A percentile compares a stretch with the other conserved stretches of the same genome.
phyloP scores from a whole-genome alignment of 345 rosid species.

The Xanthoceras sorbifolium region DNA sequence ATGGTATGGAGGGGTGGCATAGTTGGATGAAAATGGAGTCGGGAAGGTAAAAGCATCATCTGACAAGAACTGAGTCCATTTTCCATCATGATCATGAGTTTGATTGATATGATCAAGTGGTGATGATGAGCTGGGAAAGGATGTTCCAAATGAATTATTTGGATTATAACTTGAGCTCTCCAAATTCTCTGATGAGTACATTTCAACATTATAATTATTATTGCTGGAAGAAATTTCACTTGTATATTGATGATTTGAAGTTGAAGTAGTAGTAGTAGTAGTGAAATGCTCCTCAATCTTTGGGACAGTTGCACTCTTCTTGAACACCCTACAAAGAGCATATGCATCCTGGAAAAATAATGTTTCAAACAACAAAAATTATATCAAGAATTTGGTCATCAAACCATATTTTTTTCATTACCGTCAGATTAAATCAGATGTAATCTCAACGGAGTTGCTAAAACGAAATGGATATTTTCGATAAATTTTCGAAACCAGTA shows the following conservation, averaged over 20 bases:
- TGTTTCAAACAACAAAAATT: not conserved
- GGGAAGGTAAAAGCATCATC: constrained; percentile 57
- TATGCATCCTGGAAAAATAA: constrained; percentile 66
- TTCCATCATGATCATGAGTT: constrained; percentile 37
- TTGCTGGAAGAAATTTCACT: constrained; percentile 51
- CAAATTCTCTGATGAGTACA: constrained; percentile 44
- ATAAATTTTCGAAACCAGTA: not conserved
- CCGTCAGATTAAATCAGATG: not conserved
- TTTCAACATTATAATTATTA: constrained; percentile 26
- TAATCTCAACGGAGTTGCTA: no score
- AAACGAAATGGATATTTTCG: not conserved
- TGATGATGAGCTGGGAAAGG: constrained; percentile 39
- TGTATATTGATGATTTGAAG: constrained; percentile 21
- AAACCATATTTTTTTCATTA: not conserved
- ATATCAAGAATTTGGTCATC: not conserved
- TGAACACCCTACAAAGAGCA: constrained; percentile 91
- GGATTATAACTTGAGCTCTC: constrained; percentile 42
- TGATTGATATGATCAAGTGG: constrained; percentile 34
- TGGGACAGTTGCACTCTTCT: constrained; percentile 58
- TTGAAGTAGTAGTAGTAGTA: constrained; percentile 30
- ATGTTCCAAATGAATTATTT: constrained; percentile 38
- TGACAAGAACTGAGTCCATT: constrained; percentile 54
- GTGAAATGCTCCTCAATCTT: constrained; percentile 60
- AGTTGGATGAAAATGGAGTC: constrained; percentile 43
- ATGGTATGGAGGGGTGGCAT: constrained; percentile 49